Evolutionary conservation across 1,139 yeast genomes (phyloP).

Genomic region (Wickerhamomyces sp.): DNA sequence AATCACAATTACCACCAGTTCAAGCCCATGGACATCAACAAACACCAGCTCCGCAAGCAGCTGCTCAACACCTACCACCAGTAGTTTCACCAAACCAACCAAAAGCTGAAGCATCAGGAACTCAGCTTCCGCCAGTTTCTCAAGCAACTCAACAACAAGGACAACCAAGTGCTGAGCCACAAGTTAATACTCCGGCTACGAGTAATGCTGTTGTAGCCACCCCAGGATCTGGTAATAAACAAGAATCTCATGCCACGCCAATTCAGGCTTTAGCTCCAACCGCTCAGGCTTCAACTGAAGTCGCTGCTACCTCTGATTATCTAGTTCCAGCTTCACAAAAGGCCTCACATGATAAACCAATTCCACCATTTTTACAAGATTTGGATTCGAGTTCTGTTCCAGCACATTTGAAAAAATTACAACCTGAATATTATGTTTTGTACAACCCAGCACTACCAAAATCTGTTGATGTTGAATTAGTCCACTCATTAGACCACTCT

Average conservation of each 20-base stretch:
- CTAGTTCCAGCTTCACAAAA: slow-evolving; percentile 37
- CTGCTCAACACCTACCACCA: slow-evolving; percentile 24
- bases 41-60: slow-evolving; percentile 20
- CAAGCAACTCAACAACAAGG: slow-evolving; percentile 11
- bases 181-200: slow-evolving; percentile 11
- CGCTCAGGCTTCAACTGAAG: slow-evolving; percentile 12
- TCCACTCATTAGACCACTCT: slow-evolving; percentile 86
- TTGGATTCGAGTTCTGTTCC: slow-evolving; percentile 77
- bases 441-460: slow-evolving; percentile 85
- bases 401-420: slow-evolving; percentile 77
- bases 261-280: slow-evolving; percentile 8
- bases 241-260: not conserved
- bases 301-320: slow-evolving; percentile 19
- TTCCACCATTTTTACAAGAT: slow-evolving; percentile 79
- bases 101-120: slow-evolving; percentile 26
- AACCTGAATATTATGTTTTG: slow-evolving; percentile 82
- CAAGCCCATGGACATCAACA: slow-evolving; percentile 22
- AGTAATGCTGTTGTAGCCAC: slow-evolving; percentile 10
- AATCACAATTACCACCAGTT: slow-evolving; percentile 24
- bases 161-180: slow-evolving; percentile 12
- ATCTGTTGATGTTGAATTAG: slow-evolving; percentile 76
- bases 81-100: slow-evolving; percentile 22
- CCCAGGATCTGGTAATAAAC: not conserved
- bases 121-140: slow-evolving; percentile 23
- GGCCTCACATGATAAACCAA: slow-evolving; percentile 63